Evolutionary conservation across 2,329 filamentous ascomycete genomes (phyloP).

Genomic region (Ophiostoma himal-ulmi): DNA sequence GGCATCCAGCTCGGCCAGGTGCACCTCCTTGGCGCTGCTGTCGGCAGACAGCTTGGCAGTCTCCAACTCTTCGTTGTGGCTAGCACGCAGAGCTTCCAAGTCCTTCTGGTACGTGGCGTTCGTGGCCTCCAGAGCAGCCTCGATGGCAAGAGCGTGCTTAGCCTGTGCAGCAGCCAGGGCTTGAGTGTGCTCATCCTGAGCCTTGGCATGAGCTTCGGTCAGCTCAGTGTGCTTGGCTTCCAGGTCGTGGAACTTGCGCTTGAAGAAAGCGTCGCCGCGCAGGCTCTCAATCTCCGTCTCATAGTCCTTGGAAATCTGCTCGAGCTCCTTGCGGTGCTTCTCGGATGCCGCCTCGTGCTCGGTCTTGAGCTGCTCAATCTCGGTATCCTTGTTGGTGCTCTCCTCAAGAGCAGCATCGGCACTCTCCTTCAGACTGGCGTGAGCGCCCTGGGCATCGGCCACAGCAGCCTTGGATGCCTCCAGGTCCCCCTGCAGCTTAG

Average conservation of each 20-base stretch:
- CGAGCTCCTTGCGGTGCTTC: conserved; percentile 53
- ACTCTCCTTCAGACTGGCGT: conserved; percentile 16
- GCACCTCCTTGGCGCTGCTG: conserved; percentile 37
- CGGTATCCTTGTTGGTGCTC: conserved; percentile 41
- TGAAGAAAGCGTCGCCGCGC: conserved; percentile 57
- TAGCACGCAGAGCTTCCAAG: conserved; percentile 50
- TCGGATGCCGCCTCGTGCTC: conserved; percentile 39
- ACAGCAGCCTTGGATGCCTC: conserved; percentile 39
- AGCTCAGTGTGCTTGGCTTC: conserved; percentile 52
- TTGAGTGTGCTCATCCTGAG: conserved; percentile 34
- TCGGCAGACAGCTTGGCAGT: conserved; percentile 48
- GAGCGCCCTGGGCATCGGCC: conserved; percentile 38
- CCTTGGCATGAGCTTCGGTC: conserved; percentile 33
- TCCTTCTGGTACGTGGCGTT: conserved; percentile 49
- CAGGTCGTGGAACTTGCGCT: conserved; percentile 57
- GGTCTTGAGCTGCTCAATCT: conserved; percentile 47
- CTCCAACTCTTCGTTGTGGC: conserved; percentile 55
- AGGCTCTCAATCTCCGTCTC: conserved; percentile 61
- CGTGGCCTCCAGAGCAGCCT: conserved; percentile 42
- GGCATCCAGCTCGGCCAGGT: conserved; percentile 48
- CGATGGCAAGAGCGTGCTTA: conserved; percentile 30
- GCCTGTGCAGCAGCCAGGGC: conserved; percentile 42
- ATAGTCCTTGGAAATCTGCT: conserved; percentile 55
- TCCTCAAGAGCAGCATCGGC: conserved; percentile 45
- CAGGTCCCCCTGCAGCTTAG: conserved; percentile 26